Conservation (phyloP, 2,329 filamentous ascomycete species). For the Pseudogymnoascus sp. region DNA sequence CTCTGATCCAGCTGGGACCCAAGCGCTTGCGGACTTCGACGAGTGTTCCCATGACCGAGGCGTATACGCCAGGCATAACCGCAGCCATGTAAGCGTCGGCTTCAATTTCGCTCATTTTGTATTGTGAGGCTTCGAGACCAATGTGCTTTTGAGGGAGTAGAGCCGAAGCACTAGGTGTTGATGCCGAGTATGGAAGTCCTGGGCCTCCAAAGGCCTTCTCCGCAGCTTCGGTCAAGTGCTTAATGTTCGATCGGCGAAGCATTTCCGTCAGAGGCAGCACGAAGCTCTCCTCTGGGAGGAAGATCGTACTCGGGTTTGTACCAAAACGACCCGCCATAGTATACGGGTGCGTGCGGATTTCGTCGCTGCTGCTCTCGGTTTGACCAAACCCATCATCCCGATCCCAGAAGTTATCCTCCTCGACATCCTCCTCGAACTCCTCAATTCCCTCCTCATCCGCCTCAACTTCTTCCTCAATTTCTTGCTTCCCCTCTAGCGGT, state of each 20-base stretch:
- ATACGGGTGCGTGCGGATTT: conserved; percentile 61
- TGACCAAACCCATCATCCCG: background rate
- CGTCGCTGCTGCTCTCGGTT: conserved; percentile 27
- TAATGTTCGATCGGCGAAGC: conserved; percentile 59
- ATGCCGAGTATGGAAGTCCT: conserved; percentile 68
- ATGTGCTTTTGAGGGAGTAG: conserved; percentile 57
- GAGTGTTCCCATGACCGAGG: conserved; percentile 58
- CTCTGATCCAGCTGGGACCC: conserved; percentile 62
- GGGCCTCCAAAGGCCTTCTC: conserved; percentile 69
- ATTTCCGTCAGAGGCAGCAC: conserved; percentile 63
- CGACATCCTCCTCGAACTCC: conserved; percentile 22
- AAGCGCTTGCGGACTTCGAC: conserved; percentile 68
- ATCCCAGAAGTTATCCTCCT: conserved; percentile 18
- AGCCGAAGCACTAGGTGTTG: conserved; percentile 50
- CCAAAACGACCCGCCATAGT: conserved; percentile 68
- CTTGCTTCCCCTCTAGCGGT: conserved; percentile 21
- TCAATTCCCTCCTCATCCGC: conserved; percentile 19
- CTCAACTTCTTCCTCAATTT: conserved; percentile 19
- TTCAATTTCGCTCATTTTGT: conserved; percentile 66
- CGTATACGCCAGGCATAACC: conserved; percentile 64
- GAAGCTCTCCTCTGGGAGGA: conserved; percentile 64
- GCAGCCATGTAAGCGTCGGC: conserved; percentile 65
- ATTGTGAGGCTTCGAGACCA: conserved; percentile 54
- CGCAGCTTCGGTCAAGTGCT: conserved; percentile 67
- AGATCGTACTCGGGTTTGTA: conserved; percentile 65